These are phyloP conservation scores for Agrostemma githago DNA, from an alignment of 148 eudicot species.

Conservation along the genomic window DNA sequence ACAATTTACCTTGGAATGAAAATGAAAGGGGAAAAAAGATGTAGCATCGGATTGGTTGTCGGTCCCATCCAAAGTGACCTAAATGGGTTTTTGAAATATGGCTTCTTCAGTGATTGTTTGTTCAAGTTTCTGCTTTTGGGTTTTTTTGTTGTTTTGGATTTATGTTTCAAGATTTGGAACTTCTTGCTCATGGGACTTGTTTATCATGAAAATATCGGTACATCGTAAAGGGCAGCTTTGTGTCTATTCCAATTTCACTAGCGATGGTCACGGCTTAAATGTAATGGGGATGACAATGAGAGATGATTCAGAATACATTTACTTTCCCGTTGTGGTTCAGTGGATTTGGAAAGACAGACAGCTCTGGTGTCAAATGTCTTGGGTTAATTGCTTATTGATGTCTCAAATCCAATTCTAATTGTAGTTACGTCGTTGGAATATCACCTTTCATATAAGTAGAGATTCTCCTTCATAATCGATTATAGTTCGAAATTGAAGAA, in stretches of 20 bases:
- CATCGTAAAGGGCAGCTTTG: not conserved
- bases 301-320: not conserved
- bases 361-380: not conserved
- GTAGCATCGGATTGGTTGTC: conserved; percentile 6
- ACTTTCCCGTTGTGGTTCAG: not conserved
- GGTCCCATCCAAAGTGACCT: conserved; percentile 7
- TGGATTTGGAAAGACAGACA: not conserved
- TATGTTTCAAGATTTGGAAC: not conserved
- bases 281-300: not conserved
- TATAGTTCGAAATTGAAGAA: not conserved
- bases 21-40: conserved; percentile 6
- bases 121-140: conserved; percentile 20
- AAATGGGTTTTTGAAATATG: conserved; percentile 11
- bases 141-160: not conserved
- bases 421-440: not conserved
- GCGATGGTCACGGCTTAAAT: not conserved
- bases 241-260: not conserved
- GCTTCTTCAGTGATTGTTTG: conserved; percentile 12
- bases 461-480: not conserved
- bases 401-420: not conserved
- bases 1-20: not conserved
- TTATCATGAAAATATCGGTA: not conserved
- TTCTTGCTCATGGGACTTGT: conserved; percentile 4
- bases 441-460: not conserved
- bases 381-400: not conserved